Base-by-base conservation (phyloP, 768 basidiomycete genomes). In the Mycena indigotica region DNA sequence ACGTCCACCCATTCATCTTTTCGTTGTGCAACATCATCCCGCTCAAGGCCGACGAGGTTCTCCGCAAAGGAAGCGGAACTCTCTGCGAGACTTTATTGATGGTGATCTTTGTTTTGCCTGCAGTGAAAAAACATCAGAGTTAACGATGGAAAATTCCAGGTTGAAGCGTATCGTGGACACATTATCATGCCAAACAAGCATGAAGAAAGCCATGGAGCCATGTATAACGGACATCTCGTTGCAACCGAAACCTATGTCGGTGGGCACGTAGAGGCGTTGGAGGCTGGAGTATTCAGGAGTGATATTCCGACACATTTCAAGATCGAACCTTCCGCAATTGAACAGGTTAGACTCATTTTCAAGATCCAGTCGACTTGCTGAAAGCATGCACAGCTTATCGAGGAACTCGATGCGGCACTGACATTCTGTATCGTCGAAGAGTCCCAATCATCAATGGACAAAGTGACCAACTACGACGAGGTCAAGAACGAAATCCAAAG, bases 21-120 rank as follows among this genome's bases (percentile, higher is more conserved):
- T 98, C 97, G 8, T 75, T 99, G 32, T 98, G 97, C 74, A 99
- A 97, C 79, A 99, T 98, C 72, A 98, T 99, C 65, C 96, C 97
- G 12, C 82, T 99, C 52, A 88, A 88, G 66, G 95, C 97, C 2
- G 97, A 99, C 66, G 97, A 99, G 60, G 97, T 98, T 4, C 73
- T 98, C 63, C 80, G 96, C 50, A 98, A 99, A 72, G 97, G 97
- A 29, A 92, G 86, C 68, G 97, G 97, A 8, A 99, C 97, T 1
- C 80, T 99, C 26, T 99, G 97, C 67, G 97, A 99, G 73, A 98
- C 96, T 0, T 77, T 99, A 50, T 82, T 99, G 40, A 99, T 99
- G 96, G 97, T 97, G 85, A 70, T 1, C 45, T n/a, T 28, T n/a
- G n/a, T n/a, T n/a, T n/a, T n/a, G 50, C 19, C 28, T 57, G 24